Evolutionary conservation across 306 rosid genomes (phyloP).

Genomic region (Psophocarpus tetragonolobus): DNA sequence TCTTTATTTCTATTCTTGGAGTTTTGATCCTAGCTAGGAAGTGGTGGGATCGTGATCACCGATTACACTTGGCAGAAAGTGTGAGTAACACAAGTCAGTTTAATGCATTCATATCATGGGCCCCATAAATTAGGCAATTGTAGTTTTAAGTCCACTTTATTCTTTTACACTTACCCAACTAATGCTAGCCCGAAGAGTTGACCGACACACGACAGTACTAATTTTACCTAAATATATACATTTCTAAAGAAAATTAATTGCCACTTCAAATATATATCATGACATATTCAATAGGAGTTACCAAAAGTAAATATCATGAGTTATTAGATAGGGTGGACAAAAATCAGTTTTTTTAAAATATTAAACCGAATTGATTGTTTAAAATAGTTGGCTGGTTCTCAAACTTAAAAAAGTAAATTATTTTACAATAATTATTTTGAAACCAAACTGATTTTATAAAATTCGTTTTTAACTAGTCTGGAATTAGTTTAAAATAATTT

Average conservation of each 20-base stretch:
- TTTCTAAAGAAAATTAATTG: neutral
- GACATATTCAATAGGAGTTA: neutral
- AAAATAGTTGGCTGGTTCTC: too few species aligned
- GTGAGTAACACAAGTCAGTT: neutral
- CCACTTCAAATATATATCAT: neutral
- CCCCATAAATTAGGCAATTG: conserved; percentile 2
- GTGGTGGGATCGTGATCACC: conserved; percentile 2
- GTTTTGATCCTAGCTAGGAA: neutral
- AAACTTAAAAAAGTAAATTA: too few species aligned
- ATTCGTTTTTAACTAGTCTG: too few species aligned
- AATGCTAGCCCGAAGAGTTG: neutral
- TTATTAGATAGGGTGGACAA: too few species aligned
- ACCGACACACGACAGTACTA: neutral
- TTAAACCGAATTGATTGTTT: too few species aligned
- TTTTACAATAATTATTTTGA: too few species aligned
- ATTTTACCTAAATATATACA: neutral
- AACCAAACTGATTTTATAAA: too few species aligned
- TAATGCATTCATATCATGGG: neutral
- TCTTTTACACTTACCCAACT: neutral
- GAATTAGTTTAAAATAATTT: too few species aligned
- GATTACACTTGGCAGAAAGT: neutral
- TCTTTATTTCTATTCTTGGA: neutral
- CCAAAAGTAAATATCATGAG: too few species aligned
- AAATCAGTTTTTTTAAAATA: too few species aligned
- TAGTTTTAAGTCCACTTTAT: neutral